A percentile compares a stretch with the other conserved stretches of the same genome.
Evolutionary conservation across 768 basidiomycete genomes (phyloP).

Genomic region (Suillus bovinus): DNA sequence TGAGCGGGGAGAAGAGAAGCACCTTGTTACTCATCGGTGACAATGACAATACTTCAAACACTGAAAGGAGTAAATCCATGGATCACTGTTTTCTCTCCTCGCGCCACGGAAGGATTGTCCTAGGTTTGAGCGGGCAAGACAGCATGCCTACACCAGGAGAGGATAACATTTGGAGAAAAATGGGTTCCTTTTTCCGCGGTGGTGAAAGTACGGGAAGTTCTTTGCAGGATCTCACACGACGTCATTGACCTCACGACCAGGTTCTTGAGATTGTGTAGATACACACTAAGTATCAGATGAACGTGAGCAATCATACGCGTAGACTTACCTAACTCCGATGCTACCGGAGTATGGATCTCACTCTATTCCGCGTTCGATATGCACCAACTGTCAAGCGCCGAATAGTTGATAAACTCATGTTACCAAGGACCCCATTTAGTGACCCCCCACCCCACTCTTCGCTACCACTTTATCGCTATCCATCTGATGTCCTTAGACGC

Average conservation of each 20-base stretch:
- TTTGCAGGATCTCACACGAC: conserved; percentile 12
- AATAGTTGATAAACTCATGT: conserved; percentile 33
- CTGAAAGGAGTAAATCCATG: conserved; percentile 23
- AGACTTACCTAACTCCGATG: conserved; percentile 25
- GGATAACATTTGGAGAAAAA: conserved; percentile 42
- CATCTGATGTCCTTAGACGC: conserved; percentile 24
- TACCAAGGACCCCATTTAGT: conserved; percentile 17
- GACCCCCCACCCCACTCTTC: conserved; percentile 11
- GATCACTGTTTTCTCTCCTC: conserved; percentile 43
- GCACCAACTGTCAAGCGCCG: conserved; percentile 18
- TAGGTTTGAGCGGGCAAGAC: conserved; percentile 46
- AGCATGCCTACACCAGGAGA: conserved; percentile 22
- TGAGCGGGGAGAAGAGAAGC: conserved; percentile 19
- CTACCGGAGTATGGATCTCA: conserved; percentile 31
- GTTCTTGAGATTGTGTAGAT: conserved; percentile 12
- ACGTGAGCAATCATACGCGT: conserved; percentile 11
- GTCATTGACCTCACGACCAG: conserved; percentile 9
- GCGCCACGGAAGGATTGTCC: conserved; percentile 39
- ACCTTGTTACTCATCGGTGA: conserved; percentile 6
- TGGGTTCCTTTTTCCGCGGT: conserved; percentile 26
- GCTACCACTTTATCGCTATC: conserved; percentile 11
- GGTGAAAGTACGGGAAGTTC: conserved; percentile 12
- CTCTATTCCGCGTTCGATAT: conserved; percentile 19
- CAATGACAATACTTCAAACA: conserved; percentile 24
- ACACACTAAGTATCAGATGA: conserved; percentile 13